phyloP scores from a whole-genome alignment of 495 filamentous ascomycete species.

The Parathielavia hyrcaniae region DNA sequence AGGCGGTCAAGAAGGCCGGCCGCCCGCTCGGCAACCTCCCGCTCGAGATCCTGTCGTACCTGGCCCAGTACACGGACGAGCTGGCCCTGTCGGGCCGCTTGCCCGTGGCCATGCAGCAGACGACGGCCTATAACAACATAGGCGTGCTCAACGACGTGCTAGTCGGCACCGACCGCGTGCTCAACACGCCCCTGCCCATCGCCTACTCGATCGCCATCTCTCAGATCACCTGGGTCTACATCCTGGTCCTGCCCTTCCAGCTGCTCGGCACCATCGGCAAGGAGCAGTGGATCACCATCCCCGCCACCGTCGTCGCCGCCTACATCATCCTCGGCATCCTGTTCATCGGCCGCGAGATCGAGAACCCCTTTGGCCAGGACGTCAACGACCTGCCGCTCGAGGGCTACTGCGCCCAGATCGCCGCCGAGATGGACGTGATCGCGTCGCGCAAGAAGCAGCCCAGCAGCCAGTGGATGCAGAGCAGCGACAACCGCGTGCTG shows the following conservation, averaged over 20 bases:
- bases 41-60: constrained; percentile 67
- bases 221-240: constrained; percentile 85
- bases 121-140: constrained; percentile 47
- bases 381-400: constrained; percentile 83
- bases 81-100: constrained; percentile 51
- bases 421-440: constrained; percentile 67
- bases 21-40: constrained; percentile 67
- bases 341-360: constrained; percentile 78
- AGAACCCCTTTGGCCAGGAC: constrained; percentile 83
- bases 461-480: constrained; percentile 52
- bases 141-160: constrained; percentile 64
- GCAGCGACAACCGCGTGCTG: constrained; percentile 56
- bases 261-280: constrained; percentile 49
- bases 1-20: constrained; percentile 59
- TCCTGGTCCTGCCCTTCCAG: constrained; percentile 79
- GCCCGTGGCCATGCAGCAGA: constrained; percentile 44
- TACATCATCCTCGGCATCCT: constrained; percentile 90
- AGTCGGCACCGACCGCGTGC: constrained; percentile 69
- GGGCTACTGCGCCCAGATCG: constrained; percentile 65
- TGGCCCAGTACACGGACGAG: constrained; percentile 60
- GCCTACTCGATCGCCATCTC: constrained; percentile 81
- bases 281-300: constrained; percentile 70
- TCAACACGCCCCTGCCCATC: constrained; percentile 76
- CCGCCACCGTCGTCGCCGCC: constrained; percentile 67
- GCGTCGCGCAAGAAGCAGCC: constrained; percentile 52